Evolutionary conservation across 176 grass and related monocot species (phyloP), one percentile per base, ranked within the genome.

Genomic region (Tillandsia leiboldiana): DNA sequence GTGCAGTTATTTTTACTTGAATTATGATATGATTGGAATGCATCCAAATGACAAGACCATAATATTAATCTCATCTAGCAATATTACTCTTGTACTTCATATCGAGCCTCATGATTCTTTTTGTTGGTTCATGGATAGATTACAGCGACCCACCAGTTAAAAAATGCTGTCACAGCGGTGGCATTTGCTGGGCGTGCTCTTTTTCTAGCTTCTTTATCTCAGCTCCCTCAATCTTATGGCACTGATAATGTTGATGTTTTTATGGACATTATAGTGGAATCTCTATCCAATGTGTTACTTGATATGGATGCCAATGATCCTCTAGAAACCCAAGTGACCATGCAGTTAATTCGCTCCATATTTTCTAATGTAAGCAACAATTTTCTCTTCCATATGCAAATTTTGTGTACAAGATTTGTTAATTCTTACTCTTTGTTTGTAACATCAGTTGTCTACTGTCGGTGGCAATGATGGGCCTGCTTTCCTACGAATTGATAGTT

Each of bases 281-380:
- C 81, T 62, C 89, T 97, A 52, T 92, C 93, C 64, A 97, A 97
- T 83, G 93, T 89, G 64, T 87, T 97, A 75, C 93, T 92, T 69
- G 93, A 89, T 48, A 92, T 97, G 93, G 93, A 97, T 92, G 93
- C 93, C 14, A 97, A 97, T 42, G 93, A 97, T 77, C 93, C 93
- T 42, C 93, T 89, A 54, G 92, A 97, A 75, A 97, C 93, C 69
- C 72, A 92, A 67, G 93, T 89, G 66, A 90, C 88, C 2, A 92
- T 97, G 86, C 86, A 92, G 66, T 84, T 97, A 80, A 92, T 97
- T 74, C 86, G 89, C 63, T 92, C 93, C 33, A 81, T 97, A 81
- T 97, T 97, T 87, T 97, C 93, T 70, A 92, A 85, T 68, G 93
- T 97, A 79, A 79, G 93, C 83, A 67, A 49, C 26, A 62, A 8